phyloP scores from a whole-genome alignment of 495 filamentous ascomycete genomes.

The Xanthoparmelia taractica region DNA sequence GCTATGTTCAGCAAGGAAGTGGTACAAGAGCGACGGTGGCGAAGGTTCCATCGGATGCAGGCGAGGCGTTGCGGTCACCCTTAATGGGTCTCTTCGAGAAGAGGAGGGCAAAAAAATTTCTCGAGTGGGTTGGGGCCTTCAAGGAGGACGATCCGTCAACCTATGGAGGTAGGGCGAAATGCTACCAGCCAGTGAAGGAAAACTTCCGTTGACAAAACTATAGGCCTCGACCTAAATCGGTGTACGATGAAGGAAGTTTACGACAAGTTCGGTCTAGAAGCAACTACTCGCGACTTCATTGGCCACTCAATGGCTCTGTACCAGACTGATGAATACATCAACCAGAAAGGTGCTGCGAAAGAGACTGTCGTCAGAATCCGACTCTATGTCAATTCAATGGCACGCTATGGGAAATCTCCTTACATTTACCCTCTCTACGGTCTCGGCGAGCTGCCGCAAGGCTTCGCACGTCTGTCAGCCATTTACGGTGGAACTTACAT shows the following conservation, averaged over 20 bases:
- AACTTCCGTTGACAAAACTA: slow-evolving; percentile 13
- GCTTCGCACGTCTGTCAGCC: slow-evolving; percentile 92
- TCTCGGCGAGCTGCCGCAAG: slow-evolving; percentile 93
- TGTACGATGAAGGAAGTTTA: slow-evolving; percentile 96
- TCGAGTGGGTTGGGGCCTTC: slow-evolving; percentile 93
- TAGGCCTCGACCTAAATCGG: slow-evolving; percentile 70
- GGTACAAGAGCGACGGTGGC: slow-evolving; percentile 79
- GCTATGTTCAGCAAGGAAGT: slow-evolving; percentile 86
- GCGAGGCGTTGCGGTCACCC: slow-evolving; percentile 82
- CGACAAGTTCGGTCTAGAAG: slow-evolving; percentile 90
- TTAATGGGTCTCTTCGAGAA: slow-evolving; percentile 98
- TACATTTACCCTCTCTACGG: slow-evolving; percentile 99
- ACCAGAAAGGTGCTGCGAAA: slow-evolving; percentile 59
- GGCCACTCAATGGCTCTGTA: slow-evolving; percentile 98
- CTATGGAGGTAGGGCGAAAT: slow-evolving; percentile 40
- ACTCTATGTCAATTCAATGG: slow-evolving; percentile 96
- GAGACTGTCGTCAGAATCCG: slow-evolving; percentile 89
- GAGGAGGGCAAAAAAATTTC: slow-evolving; percentile 88
- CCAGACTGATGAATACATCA: slow-evolving; percentile 79
- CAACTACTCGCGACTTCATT: slow-evolving; percentile 89
- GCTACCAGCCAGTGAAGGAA: neutral
- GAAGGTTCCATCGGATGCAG: slow-evolving; percentile 92
- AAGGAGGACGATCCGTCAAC: slow-evolving; percentile 74
- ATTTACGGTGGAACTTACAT: slow-evolving; percentile 99
- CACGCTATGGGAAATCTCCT: slow-evolving; percentile 94